phyloP scores from a whole-genome alignment of 129 eudicot species.

The Centella asiatica region DNA sequence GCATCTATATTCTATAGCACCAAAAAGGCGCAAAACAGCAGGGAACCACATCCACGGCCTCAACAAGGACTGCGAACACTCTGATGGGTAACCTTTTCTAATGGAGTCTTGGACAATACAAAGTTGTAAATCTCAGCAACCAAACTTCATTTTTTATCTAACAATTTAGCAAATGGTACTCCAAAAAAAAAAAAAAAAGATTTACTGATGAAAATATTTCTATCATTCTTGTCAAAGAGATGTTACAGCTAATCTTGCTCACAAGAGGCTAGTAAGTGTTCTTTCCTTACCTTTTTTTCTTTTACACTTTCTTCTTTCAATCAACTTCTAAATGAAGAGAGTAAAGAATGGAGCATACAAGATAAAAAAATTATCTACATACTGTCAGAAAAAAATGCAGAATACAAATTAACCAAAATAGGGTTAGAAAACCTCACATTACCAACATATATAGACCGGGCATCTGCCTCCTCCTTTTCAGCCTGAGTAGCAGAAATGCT shows the following conservation, averaged over 20 bases:
- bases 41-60: no score
- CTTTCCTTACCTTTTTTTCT: not conserved
- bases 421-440: constrained; percentile 57
- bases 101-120: no score
- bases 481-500: constrained; percentile 57
- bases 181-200: no score
- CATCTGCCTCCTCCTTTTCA: constrained; percentile 90
- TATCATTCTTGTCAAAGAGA: no score
- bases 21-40: no score
- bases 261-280: not conserved
- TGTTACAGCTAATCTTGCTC: not conserved
- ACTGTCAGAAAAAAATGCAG: not conserved
- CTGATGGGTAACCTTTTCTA: no score
- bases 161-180: no score
- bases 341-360: not conserved
- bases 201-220: no score
- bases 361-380: not conserved
- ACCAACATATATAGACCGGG: constrained; percentile 88
- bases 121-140: no score
- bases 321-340: not conserved
- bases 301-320: not conserved
- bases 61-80: no score
- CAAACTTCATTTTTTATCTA: no score
- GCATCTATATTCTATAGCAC: no score
- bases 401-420: constrained; percentile 13